Conservation (phyloP, 208 protist species). For the Leishmania tropica region DNA sequence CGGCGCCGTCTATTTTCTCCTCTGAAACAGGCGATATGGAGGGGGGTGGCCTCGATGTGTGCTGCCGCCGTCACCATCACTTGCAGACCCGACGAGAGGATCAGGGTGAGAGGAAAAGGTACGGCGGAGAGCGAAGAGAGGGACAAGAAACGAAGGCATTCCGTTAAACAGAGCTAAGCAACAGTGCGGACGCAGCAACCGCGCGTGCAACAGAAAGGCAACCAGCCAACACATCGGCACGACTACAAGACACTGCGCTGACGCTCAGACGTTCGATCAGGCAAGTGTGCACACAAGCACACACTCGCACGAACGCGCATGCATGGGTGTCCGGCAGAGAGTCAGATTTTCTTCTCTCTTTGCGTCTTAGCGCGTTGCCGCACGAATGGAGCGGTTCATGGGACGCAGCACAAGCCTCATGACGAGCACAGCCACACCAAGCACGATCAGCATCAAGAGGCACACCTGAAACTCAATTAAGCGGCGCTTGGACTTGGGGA, state of each 20-base stretch:
- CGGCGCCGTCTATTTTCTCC: neutral
- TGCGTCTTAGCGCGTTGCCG: constrained; percentile 59
- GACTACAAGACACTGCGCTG: neutral
- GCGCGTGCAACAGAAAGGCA: neutral
- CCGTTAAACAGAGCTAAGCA: neutral
- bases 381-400: constrained; percentile 64
- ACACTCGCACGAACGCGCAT: neutral
- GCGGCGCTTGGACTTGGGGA: constrained; percentile 70
- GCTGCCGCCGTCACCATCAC: neutral
- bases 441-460: constrained; percentile 48
- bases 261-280: neutral
- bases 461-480: constrained; percentile 73
- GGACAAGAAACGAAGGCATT: neutral
- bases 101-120: neutral
- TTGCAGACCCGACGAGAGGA: neutral
- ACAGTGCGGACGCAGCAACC: neutral
- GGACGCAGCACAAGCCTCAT: constrained; percentile 67
- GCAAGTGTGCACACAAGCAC: neutral
- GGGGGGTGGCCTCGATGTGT: neutral
- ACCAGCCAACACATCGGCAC: neutral
- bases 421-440: constrained; percentile 48
- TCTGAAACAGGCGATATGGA: neutral
- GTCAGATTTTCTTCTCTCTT: neutral
- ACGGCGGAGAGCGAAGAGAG: neutral
- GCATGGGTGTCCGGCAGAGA: neutral